Evolutionary conservation across 2,329 filamentous ascomycete genomes (phyloP).

Genomic region (Colletotrichum echinochloae): DNA sequence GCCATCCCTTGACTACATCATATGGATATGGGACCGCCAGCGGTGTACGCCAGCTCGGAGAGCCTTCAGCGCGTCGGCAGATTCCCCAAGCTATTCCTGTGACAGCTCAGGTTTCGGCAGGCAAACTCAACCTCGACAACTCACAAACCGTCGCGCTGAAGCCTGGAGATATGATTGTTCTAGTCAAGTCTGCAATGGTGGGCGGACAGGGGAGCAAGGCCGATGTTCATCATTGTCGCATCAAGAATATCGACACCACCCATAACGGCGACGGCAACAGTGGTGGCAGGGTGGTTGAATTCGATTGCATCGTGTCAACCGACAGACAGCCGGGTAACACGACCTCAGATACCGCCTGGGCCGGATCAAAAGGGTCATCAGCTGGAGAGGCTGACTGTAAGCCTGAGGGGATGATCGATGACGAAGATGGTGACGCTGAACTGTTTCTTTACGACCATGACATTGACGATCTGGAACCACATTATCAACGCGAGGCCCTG

Average conservation of each 20-base stretch:
- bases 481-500: conserved; percentile 63
- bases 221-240: conserved; percentile 34
- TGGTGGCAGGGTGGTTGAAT: conserved; percentile 23
- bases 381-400: not conserved
- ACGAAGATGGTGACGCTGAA: conserved; percentile 34
- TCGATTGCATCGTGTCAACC: conserved; percentile 16
- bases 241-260: conserved; percentile 34
- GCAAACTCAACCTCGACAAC: conserved; percentile 45
- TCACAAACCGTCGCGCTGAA: conserved; percentile 35
- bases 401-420: not conserved
- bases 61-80: not conserved
- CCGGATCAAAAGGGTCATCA: not conserved
- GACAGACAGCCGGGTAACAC: not conserved
- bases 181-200: conserved; percentile 14
- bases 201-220: not conserved
- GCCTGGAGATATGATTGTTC: conserved; percentile 29
- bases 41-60: not conserved
- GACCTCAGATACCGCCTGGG: not conserved
- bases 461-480: conserved; percentile 65
- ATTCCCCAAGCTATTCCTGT: conserved; percentile 25
- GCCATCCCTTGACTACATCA: too few relatives aligned
- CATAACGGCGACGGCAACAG: conserved; percentile 50
- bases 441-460: conserved; percentile 63
- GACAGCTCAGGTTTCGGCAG: conserved; percentile 21
- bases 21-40: not conserved